These are phyloP conservation scores for Globisporangium heterothallicum DNA, from an alignment of 352 stramenopile species.

Conservation along the genomic window DNA sequence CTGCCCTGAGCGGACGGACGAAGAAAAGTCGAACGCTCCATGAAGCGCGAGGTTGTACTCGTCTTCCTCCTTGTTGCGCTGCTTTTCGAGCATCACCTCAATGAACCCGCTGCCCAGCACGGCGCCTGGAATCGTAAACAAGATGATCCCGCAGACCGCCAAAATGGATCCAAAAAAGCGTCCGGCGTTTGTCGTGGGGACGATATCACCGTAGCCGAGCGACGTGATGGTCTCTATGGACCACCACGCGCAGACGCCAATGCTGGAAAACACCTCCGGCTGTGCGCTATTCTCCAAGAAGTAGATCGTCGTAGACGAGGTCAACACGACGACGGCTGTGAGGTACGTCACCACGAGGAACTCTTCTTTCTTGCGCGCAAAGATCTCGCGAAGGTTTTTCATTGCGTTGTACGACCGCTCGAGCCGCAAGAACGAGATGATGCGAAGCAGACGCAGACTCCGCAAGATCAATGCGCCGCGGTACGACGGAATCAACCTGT, in stretches of 20 bases:
- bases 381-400: slow-evolving; percentile 48
- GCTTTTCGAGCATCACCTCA: slow-evolving; percentile 65
- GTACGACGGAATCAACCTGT: slow-evolving; percentile 26
- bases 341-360: slow-evolving; percentile 57
- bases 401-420: slow-evolving; percentile 62
- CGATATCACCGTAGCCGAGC: slow-evolving; percentile 58
- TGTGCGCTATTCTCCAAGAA: slow-evolving; percentile 53
- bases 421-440: slow-evolving; percentile 52
- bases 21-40: slow-evolving; percentile 16
- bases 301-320: slow-evolving; percentile 56
- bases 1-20: slow-evolving; percentile 18
- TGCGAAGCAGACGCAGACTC: slow-evolving; percentile 46
- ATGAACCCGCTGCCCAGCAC: slow-evolving; percentile 60
- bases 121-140: slow-evolving; percentile 62
- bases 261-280: slow-evolving; percentile 40
- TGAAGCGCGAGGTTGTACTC: slow-evolving; percentile 27
- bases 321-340: slow-evolving; percentile 45
- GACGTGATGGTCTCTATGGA: slow-evolving; percentile 62
- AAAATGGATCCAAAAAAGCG: slow-evolving; percentile 36
- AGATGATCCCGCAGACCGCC: slow-evolving; percentile 46
- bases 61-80: slow-evolving; percentile 37
- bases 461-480: slow-evolving; percentile 41
- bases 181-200: slow-evolving; percentile 37
- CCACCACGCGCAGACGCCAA: slow-evolving; percentile 53
- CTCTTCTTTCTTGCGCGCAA: slow-evolving; percentile 55